Percentiles rank a stretch among this genome's conserved stretches.
Conservation (phyloP, 495 filamentous ascomycete species). For the Penicillium malachiteum region DNA sequence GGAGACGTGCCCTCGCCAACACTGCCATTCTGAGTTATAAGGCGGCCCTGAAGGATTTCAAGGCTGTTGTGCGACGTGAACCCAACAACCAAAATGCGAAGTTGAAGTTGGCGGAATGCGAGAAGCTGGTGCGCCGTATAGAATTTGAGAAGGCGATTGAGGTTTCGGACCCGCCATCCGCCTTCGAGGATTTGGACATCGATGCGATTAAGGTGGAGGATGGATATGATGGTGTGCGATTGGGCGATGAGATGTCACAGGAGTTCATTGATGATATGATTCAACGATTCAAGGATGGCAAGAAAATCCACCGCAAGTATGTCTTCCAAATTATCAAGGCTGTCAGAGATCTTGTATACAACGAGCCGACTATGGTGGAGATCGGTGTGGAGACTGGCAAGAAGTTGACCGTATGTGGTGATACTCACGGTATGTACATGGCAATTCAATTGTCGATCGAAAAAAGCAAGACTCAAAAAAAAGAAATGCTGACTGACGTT, state of each 20-base stretch:
- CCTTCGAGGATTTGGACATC: conserved; percentile 85
- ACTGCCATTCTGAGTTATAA: conserved; percentile 83
- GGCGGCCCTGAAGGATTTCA: conserved; percentile 90
- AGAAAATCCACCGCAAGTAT: conserved; percentile 94
- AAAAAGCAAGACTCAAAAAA: too few relatives aligned
- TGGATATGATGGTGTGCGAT: conserved; percentile 77
- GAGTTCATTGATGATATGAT: conserved; percentile 98
- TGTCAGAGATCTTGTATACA: conserved; percentile 83
- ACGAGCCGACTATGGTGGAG: conserved; percentile 97
- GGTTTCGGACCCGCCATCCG: conserved; percentile 84
- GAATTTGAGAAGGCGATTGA: conserved; percentile 96
- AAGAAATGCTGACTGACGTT: conserved; percentile 9
- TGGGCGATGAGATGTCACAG: conserved; percentile 85
- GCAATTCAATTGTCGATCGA: neutral
- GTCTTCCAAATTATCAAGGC: conserved; percentile 93
- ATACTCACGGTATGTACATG: conserved; percentile 77
- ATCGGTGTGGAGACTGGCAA: conserved; percentile 74
- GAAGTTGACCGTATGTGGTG: conserved; percentile 90
- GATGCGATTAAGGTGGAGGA: conserved; percentile 79
- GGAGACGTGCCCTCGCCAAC: conserved; percentile 86
- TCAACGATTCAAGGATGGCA: conserved; percentile 89
- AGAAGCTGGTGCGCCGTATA: conserved; percentile 85
- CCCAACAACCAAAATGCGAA: conserved; percentile 88
- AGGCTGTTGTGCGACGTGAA: conserved; percentile 80
- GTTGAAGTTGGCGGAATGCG: conserved; percentile 83